Conservation (phyloP, 2,329 filamentous ascomycete genomes). For the Coniochaeta sp. region DNA sequence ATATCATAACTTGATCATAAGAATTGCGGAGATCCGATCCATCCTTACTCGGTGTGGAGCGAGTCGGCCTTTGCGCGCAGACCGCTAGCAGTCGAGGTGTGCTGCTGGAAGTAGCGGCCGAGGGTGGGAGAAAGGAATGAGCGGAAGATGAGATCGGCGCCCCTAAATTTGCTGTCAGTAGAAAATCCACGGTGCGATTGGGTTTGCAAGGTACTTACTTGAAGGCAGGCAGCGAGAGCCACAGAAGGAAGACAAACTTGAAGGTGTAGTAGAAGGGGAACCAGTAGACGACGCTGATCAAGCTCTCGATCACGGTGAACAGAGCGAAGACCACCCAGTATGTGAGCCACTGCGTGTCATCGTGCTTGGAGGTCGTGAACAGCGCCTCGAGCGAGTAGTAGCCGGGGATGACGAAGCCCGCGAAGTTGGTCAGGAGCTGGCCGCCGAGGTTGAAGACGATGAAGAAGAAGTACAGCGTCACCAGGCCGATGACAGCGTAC, state of each 20-base stretch:
- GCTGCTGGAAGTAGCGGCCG: conserved; percentile 75
- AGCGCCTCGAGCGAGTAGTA: conserved; percentile 79
- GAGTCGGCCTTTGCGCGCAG: conserved; percentile 83
- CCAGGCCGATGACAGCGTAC: conserved; percentile 71
- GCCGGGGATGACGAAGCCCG: conserved; percentile 73
- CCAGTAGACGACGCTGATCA: conserved; percentile 83
- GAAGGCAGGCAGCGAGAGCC: conserved; percentile 94
- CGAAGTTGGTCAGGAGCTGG: conserved; percentile 80
- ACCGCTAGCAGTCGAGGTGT: conserved; percentile 71
- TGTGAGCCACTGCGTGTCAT: conserved; percentile 79
- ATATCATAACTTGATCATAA: not conserved
- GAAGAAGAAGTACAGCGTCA: conserved; percentile 78
- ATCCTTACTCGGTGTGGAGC: conserved; percentile 59
- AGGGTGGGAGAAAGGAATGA: conserved; percentile 90
- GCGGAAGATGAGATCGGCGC: conserved; percentile 93
- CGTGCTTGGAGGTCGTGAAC: conserved; percentile 62
- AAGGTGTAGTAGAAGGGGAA: conserved; percentile 99
- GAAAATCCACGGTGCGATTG: conserved; percentile 4
- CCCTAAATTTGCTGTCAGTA: conserved; percentile 46
- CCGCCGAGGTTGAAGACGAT: conserved; percentile 90
- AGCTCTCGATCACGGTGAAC: conserved; percentile 76
- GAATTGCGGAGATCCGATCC: not conserved
- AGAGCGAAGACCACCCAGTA: conserved; percentile 86
- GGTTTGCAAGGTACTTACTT: conserved; percentile 50
- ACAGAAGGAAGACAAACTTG: conserved; percentile 96